Conservation (phyloP, 2,329 filamentous ascomycete species). For the Diplodia sapinea region DNA sequence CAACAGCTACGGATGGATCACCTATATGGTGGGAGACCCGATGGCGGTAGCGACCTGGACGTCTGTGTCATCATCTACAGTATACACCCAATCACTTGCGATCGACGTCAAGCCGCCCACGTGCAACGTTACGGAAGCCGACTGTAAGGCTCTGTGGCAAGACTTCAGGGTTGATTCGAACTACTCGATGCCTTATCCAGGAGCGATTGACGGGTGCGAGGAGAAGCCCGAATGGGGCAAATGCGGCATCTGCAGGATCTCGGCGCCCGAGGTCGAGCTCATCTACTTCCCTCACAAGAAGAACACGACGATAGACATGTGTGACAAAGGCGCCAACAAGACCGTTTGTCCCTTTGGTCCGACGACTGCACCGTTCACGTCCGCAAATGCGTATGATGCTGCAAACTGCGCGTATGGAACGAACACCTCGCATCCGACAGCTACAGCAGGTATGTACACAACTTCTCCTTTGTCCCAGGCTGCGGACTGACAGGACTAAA, state of each 20-base stretch:
- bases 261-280: slow-evolving; percentile 9
- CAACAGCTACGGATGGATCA: not conserved
- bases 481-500: not conserved
- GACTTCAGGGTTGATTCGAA: not conserved
- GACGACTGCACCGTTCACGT: slow-evolving; percentile 18
- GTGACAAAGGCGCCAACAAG: not conserved
- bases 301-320: slow-evolving; percentile 12
- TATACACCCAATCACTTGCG: not conserved
- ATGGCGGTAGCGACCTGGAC: slow-evolving; percentile 14
- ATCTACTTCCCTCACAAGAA: slow-evolving; percentile 17
- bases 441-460: not conserved
- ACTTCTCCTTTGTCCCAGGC: not conserved
- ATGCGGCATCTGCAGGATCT: slow-evolving; percentile 6
- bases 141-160: slow-evolving; percentile 6
- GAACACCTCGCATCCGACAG: slow-evolving; percentile 2
- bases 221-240: slow-evolving; percentile 1
- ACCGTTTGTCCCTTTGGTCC: slow-evolving; percentile 19
- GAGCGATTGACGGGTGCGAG: not conserved
- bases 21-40: slow-evolving; percentile 13
- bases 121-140: slow-evolving; percentile 10
- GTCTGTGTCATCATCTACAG: not conserved
- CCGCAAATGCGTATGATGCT: slow-evolving; percentile 17
- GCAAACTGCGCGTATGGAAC: slow-evolving; percentile 22
- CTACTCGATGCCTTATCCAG: not conserved
- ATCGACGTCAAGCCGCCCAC: not conserved